A percentile compares a stretch with the other conserved stretches of the same genome.
Conservation (phyloP, 164 flowering plant genomes). For the Kalanchoe fedtschenkoi region DNA sequence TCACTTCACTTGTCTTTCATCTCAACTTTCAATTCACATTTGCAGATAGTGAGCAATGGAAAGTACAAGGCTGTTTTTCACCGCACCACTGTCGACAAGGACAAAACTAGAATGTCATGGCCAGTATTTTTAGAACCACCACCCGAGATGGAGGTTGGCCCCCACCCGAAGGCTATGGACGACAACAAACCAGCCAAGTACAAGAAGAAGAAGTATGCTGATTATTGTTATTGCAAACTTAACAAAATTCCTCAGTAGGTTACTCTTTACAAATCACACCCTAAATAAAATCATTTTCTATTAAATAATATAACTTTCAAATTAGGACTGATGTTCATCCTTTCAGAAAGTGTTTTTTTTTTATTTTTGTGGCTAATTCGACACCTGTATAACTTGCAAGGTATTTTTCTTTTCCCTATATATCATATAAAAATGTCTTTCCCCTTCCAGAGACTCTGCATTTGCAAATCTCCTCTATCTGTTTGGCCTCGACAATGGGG, state of each 20-base stretch:
- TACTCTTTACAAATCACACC: neutral
- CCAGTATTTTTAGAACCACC: constrained; percentile 57
- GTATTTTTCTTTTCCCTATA: too few species aligned
- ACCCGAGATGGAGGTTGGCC: constrained; percentile 40
- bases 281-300: too few species aligned
- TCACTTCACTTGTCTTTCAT: too few species aligned
- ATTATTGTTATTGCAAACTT: constrained; percentile 61
- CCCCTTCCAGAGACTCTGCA: too few species aligned
- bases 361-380: too few species aligned
- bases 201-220: constrained; percentile 51
- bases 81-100: constrained; percentile 47
- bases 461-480: too few species aligned
- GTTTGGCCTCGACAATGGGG: too few species aligned
- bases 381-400: too few species aligned
- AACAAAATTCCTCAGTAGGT: constrained; percentile 60
- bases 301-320: too few species aligned
- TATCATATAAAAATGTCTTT: too few species aligned
- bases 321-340: too few species aligned
- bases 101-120: constrained; percentile 54
- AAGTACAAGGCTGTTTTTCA: constrained; percentile 41
- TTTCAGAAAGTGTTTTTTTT: too few species aligned
- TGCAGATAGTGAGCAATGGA: constrained; percentile 53
- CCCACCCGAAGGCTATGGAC: constrained; percentile 45
- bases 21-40: neutral
- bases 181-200: constrained; percentile 45